Conservation (phyloP, 2,329 filamentous ascomycete genomes). For the Monilinia polystroma region DNA sequence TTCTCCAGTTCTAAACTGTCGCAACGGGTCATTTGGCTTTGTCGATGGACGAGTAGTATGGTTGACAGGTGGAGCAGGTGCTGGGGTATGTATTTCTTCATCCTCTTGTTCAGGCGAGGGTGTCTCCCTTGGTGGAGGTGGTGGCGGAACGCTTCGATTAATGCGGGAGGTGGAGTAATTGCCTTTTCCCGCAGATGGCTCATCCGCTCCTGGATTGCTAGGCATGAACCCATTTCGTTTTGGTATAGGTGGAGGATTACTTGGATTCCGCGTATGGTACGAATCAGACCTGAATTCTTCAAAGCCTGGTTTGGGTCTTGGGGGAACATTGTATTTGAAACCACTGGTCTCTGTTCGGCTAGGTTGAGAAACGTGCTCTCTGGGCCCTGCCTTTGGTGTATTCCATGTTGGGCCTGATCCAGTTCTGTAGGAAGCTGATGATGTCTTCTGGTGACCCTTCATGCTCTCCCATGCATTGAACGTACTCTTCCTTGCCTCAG, state of each 20-base stretch:
- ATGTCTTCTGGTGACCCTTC: conserved; percentile 28
- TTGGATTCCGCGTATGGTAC: conserved; percentile 31
- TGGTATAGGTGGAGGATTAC: conserved; percentile 28
- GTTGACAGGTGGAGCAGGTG: conserved; percentile 16
- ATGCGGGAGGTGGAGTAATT: conserved; percentile 38
- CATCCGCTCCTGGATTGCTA: conserved; percentile 38
- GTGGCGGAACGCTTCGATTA: conserved; percentile 31
- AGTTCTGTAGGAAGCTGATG: conserved; percentile 12
- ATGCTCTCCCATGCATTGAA: conserved; percentile 41
- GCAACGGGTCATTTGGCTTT: conserved; percentile 46
- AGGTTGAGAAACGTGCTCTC: conserved; percentile 31
- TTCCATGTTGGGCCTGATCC: conserved; percentile 28
- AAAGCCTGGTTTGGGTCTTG: conserved; percentile 29
- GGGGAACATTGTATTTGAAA: conserved; percentile 27
- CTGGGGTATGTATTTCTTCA: conserved; percentile 11
- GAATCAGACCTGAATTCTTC: conserved; percentile 30
- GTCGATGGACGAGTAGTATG: conserved; percentile 24
- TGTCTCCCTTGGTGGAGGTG: conserved; percentile 31
- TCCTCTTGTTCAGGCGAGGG: conserved; percentile 14
- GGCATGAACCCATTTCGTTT: conserved; percentile 40
- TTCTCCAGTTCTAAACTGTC: conserved; percentile 44
- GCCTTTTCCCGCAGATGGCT: conserved; percentile 38
- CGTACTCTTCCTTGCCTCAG: conserved; percentile 36
- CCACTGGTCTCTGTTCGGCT: conserved; percentile 33
- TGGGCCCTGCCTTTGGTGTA: conserved; percentile 32